Evolutionary conservation across 441 rosid genomes (phyloP).

Genomic region (Theobroma grandiflorum): DNA sequence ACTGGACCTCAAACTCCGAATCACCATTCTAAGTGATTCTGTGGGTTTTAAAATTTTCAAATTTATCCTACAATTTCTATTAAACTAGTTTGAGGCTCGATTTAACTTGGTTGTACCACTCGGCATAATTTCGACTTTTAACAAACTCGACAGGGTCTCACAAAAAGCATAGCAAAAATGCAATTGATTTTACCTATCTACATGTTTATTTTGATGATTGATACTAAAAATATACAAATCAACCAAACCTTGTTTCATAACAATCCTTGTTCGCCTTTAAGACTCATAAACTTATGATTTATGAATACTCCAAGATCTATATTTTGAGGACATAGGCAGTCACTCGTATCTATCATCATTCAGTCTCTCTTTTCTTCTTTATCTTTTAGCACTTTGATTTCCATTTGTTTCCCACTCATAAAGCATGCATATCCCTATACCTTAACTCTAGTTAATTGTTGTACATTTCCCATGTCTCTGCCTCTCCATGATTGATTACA

Average conservation of each 20-base stretch:
- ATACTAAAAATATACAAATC: neutral
- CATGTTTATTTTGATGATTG: neutral
- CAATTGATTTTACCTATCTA: neutral
- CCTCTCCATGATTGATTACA: slow-evolving; percentile 20
- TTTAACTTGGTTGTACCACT: too few species aligned
- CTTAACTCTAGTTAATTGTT: neutral
- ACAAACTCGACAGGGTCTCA: too few species aligned
- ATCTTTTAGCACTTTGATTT: slow-evolving; percentile 27
- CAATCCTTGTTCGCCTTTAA: neutral
- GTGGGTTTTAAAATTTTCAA: too few species aligned
- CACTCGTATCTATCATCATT: neutral
- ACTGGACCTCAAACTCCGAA: too few species aligned
- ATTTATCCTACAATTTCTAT: too few species aligned
- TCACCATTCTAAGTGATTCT: too few species aligned
- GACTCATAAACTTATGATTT: neutral
- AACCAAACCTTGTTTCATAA: neutral
- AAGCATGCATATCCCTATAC: slow-evolving; percentile 33
- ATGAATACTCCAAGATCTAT: neutral
- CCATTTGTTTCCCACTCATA: slow-evolving; percentile 43
- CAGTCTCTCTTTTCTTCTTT: slow-evolving; percentile 13
- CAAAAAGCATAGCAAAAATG: slow-evolving; percentile 2
- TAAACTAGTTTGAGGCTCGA: too few species aligned
- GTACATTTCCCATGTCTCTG: neutral
- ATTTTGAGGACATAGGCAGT: neutral
- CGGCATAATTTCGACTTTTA: too few species aligned